These are phyloP conservation scores for Euphorbia pulcherrima DNA, from an alignment of 345 rosid genomes.

Conservation along the genomic window DNA sequence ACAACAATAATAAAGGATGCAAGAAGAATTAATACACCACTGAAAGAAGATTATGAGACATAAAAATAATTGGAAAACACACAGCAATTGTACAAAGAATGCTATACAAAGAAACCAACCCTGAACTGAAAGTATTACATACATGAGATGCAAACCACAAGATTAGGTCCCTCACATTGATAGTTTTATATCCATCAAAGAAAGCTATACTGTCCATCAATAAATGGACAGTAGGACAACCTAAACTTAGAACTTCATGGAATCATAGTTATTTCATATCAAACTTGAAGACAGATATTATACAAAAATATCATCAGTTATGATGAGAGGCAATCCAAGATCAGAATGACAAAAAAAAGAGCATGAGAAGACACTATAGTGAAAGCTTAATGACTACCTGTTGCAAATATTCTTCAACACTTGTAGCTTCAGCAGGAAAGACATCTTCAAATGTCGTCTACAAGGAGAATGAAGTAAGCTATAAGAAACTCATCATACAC, in stretches of 20 bases:
- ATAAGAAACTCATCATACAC: neutral
- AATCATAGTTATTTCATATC: too few relatives aligned
- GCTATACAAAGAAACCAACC: neutral
- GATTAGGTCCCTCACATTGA: neutral
- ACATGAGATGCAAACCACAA: neutral
- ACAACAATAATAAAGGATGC: neutral
- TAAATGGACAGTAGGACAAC: neutral
- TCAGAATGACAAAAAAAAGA: neutral
- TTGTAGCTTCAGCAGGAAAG: constrained; percentile 91
- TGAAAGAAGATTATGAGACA: neutral
- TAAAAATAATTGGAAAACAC: neutral
- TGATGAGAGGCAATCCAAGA: neutral
- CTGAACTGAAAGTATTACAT: neutral
- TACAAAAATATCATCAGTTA: neutral
- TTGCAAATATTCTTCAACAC: constrained; percentile 90
- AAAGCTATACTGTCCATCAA: neutral
- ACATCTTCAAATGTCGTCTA: constrained; percentile 97
- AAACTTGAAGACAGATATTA: neutral
- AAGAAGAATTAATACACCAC: too few relatives aligned
- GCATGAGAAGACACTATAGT: neutral
- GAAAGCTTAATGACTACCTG: constrained; percentile 52
- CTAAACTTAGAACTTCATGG: neutral
- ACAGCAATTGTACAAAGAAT: neutral
- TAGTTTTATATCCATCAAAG: neutral
- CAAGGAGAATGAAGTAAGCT: constrained; percentile 8